Conservation (phyloP, 768 basidiomycete species). For the Hemileccinum rubropunctum region DNA sequence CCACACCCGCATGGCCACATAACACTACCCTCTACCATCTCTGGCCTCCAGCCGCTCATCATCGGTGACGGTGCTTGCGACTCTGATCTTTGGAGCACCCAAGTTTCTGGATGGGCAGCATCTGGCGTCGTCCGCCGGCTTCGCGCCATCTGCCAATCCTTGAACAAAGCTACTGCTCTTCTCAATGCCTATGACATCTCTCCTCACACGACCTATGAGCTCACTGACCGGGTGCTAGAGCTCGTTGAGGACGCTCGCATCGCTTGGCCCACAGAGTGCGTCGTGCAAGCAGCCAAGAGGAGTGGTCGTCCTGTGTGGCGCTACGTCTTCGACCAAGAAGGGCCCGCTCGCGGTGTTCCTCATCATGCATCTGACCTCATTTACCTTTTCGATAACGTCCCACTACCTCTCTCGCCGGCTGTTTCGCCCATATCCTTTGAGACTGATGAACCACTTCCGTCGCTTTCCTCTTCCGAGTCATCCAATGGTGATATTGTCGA, state of each 20-base stretch:
- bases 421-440: conserved; percentile 33
- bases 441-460: conserved; percentile 31
- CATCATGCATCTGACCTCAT: conserved; percentile 73
- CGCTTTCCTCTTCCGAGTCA: conserved; percentile 29
- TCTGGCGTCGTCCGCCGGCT: conserved; percentile 60
- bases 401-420: conserved; percentile 44
- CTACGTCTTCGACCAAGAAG: conserved; percentile 82
- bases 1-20: conserved; percentile 24
- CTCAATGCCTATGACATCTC: conserved; percentile 73
- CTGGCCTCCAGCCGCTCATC: conserved; percentile 60
- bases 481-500: conserved; percentile 21
- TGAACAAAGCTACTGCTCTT: conserved; percentile 57
- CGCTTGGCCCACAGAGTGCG: conserved; percentile 73
- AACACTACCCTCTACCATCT: conserved; percentile 8
- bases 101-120: conserved; percentile 63
- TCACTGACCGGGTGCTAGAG: conserved; percentile 66
- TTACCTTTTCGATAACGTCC: conserved; percentile 77
- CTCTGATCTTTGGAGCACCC: conserved; percentile 58
- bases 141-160: conserved; percentile 71
- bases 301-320: conserved; percentile 69
- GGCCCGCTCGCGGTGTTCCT: conserved; percentile 58
- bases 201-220: conserved; percentile 60
- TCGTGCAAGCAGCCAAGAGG: conserved; percentile 48
- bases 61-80: conserved; percentile 72
- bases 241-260: conserved; percentile 72